phyloP scores from a whole-genome alignment of 179 eudicot species.

The Sideroxylon spinosum region DNA sequence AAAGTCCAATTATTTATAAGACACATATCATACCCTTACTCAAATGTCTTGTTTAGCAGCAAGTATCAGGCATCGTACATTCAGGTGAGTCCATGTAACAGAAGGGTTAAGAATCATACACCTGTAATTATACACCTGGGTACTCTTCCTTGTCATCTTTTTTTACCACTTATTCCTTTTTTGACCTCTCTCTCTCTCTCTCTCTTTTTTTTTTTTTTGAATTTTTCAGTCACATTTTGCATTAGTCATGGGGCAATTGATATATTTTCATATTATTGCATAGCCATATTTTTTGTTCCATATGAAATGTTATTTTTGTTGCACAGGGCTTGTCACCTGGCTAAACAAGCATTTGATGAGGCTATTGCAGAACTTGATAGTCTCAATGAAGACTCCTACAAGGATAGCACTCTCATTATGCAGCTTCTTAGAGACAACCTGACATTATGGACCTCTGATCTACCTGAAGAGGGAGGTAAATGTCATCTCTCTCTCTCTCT shows the following conservation, averaged over 20 bases:
- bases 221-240: neutral
- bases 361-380: constrained; percentile 32
- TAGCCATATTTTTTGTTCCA: constrained; percentile 3
- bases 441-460: constrained; percentile 29
- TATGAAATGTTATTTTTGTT: neutral
- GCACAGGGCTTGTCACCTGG: constrained; percentile 28
- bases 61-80: too few relatives aligned
- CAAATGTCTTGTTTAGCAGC: too few relatives aligned
- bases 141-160: neutral
- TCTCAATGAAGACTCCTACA: constrained; percentile 29
- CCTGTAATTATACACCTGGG: neutral
- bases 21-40: too few relatives aligned
- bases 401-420: constrained; percentile 31
- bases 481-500: neutral
- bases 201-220: neutral
- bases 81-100: too few relatives aligned
- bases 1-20: too few relatives aligned
- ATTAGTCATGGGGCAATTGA: neutral
- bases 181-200: neutral
- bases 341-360: constrained; percentile 30
- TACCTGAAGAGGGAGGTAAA: constrained; percentile 30
- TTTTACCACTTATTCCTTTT: neutral
- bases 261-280: neutral
- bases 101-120: neutral
- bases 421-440: constrained; percentile 31